Percentiles rank a stretch among this genome's conserved stretches.
Evolutionary conservation across 2,329 filamentous ascomycete species (phyloP).

Genomic region (Truncatella angustata): DNA sequence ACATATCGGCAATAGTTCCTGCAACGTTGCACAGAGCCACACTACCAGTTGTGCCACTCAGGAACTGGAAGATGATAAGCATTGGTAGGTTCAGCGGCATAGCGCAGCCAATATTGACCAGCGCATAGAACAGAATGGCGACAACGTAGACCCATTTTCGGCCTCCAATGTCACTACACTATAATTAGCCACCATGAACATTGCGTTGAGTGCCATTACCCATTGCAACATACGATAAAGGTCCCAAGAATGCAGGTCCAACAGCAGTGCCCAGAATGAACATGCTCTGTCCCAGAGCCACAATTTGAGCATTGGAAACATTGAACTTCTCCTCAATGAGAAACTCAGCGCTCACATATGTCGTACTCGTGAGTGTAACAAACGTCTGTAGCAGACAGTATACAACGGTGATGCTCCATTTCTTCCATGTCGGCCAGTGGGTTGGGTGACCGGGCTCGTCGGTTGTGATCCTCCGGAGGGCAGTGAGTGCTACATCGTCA

Average conservation of each 20-base stretch:
- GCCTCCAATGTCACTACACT: conserved; percentile 34
- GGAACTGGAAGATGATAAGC: conserved; percentile 36
- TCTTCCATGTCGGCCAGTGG: conserved; percentile 26
- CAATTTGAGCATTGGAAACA: conserved; percentile 31
- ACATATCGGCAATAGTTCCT: conserved; percentile 33
- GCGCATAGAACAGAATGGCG: conserved; percentile 31
- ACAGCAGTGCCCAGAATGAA: conserved; percentile 41
- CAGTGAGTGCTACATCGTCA: conserved; percentile 22
- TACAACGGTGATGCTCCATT: conserved; percentile 24
- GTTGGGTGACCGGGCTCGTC: conserved; percentile 25
- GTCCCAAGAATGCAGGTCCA: conserved; percentile 38
- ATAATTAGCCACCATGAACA: not conserved
- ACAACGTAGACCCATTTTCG: conserved; percentile 42
- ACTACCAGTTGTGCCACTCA: conserved; percentile 32
- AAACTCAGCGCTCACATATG: conserved; percentile 36
- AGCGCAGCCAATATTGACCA: conserved; percentile 34
- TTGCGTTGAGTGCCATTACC: not conserved
- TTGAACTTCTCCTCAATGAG: conserved; percentile 35
- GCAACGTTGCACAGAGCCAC: conserved; percentile 34
- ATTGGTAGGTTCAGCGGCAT: conserved; percentile 35
- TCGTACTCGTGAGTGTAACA: conserved; percentile 36
- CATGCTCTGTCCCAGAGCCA: conserved; percentile 38
- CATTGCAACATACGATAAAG: conserved; percentile 33
- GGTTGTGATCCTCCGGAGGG: conserved; percentile 23
- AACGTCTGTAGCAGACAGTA: conserved; percentile 34